Percentiles rank a stretch among this genome's conserved stretches.
Evolutionary conservation across 768 basidiomycete genomes (phyloP).

Genomic region (Boletus coccyginus): DNA sequence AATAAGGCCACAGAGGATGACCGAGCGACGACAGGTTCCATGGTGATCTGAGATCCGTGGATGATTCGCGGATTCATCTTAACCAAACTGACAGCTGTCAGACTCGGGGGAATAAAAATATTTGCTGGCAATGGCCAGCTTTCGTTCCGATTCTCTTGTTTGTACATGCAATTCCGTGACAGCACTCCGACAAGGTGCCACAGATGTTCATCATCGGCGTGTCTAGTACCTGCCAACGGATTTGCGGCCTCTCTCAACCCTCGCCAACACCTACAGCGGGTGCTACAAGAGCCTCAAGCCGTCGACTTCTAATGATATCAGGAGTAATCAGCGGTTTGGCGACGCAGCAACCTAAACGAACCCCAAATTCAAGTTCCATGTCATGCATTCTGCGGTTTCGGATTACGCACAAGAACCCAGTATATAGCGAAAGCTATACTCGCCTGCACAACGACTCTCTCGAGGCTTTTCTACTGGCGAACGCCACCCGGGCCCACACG

Average conservation of each 20-base stretch:
- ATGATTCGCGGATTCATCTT: background rate
- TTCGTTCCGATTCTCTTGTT: conserved; percentile 1
- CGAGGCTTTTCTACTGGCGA: background rate
- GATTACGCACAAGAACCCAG: background rate
- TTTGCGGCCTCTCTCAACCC: background rate
- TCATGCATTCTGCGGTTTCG: background rate
- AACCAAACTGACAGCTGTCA: background rate
- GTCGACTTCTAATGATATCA: background rate
- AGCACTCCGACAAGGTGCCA: background rate
- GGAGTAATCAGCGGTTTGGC: too few species aligned
- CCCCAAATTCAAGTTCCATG: background rate
- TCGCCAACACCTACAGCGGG: background rate
- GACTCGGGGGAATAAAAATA: too few species aligned
- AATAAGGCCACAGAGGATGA: background rate
- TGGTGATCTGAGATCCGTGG: background rate
- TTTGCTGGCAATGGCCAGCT: too few species aligned
- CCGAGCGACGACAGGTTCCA: background rate
- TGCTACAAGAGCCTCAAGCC: background rate
- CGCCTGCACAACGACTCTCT: conserved; percentile 1
- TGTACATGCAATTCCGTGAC: background rate
- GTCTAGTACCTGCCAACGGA: background rate
- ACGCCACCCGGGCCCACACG: background rate
- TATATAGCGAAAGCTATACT: background rate
- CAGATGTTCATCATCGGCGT: background rate
- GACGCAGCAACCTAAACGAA: background rate